These are phyloP conservation scores for Sphaceloma murrayae DNA, from an alignment of 2,329 filamentous ascomycete species.

Conservation along the genomic window DNA sequence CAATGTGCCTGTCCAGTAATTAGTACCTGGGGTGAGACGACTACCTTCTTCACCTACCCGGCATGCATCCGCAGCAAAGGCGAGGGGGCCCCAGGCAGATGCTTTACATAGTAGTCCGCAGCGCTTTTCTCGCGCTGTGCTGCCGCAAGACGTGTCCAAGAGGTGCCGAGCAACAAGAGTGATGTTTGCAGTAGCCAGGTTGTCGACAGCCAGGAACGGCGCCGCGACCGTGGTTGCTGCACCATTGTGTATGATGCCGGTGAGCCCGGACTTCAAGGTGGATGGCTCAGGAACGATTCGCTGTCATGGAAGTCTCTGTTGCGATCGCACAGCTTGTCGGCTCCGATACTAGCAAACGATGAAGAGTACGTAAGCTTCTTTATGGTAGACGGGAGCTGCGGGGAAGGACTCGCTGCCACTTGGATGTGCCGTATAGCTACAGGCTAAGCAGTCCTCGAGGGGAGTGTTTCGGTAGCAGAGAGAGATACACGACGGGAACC, in stretches of 20 bases:
- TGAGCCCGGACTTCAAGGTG: neutral
- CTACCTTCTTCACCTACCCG: too few species aligned
- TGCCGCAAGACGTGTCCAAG: conserved; percentile 15
- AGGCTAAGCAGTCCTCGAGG: too few species aligned
- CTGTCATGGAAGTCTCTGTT: too few species aligned
- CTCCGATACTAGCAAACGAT: too few species aligned
- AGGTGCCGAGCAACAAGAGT: conserved; percentile 15
- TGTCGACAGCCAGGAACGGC: conserved; percentile 3
- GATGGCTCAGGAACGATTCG: too few species aligned
- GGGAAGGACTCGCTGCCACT: neutral
- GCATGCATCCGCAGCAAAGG: conserved; percentile 93
- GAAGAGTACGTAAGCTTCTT: too few species aligned
- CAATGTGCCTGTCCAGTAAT: conserved; percentile 91
- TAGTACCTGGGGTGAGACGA: too few species aligned
- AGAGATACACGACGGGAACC: too few species aligned
- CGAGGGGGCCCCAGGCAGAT: conserved; percentile 72
- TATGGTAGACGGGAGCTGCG: too few species aligned
- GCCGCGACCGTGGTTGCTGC: neutral
- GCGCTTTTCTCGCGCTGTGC: conserved; percentile 47
- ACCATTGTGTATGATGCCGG: neutral
- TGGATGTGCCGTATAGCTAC: too few species aligned
- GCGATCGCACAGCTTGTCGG: too few species aligned
- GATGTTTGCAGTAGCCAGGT: conserved; percentile 12
- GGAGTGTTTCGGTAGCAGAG: too few species aligned
- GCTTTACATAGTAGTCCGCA: conserved; percentile 81